Percentiles rank a stretch among this genome's conserved stretches.
These are phyloP conservation scores for Fonsecaea multimorphosa DNA, from an alignment of 2,329 filamentous ascomycete species.

Conservation along the genomic window DNA sequence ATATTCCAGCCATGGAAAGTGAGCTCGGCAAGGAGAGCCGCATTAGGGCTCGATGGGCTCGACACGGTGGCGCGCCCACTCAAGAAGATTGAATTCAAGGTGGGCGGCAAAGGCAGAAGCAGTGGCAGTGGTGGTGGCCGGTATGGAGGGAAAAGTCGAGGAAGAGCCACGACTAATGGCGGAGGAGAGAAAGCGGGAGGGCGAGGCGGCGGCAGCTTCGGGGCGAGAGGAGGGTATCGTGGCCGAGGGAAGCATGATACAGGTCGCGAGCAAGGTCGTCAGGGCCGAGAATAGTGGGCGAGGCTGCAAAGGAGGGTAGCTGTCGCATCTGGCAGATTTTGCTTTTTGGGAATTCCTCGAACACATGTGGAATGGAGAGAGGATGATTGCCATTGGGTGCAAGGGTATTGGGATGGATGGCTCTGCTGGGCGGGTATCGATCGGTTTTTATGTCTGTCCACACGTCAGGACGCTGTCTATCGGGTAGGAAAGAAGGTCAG, in stretches of 20 bases:
- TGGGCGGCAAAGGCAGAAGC: slow-evolving; percentile 54
- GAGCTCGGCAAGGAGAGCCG: slow-evolving; percentile 62
- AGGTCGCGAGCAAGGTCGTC: slow-evolving; percentile 26
- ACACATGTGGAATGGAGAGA: neutral
- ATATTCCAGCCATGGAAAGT: slow-evolving; percentile 76
- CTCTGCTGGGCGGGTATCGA: neutral
- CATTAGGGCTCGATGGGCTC: slow-evolving; percentile 62
- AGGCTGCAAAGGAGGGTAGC: neutral
- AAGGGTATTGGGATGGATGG: neutral
- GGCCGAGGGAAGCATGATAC: slow-evolving; percentile 32
- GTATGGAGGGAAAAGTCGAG: slow-evolving; percentile 38
- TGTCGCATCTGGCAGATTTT: neutral
- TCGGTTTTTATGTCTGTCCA: neutral
- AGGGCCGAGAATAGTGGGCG: slow-evolving; percentile 32
- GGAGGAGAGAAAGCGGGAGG: slow-evolving; percentile 33
- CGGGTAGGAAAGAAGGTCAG: too few relatives aligned
- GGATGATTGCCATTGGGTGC: neutral
- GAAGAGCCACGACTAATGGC: slow-evolving; percentile 22
- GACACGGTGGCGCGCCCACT: slow-evolving; percentile 72
- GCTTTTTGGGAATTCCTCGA: neutral
- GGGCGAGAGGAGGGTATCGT: slow-evolving; percentile 30
- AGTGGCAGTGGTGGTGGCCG: slow-evolving; percentile 43
- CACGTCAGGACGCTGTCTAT: neutral
- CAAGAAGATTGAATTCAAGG: slow-evolving; percentile 67
- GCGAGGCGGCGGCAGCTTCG: slow-evolving; percentile 28